Evolutionary conservation across 169 alveolate species (phyloP), one percentile per base, ranked within the genome.

Genomic region (Cryptosporidium felis): DNA sequence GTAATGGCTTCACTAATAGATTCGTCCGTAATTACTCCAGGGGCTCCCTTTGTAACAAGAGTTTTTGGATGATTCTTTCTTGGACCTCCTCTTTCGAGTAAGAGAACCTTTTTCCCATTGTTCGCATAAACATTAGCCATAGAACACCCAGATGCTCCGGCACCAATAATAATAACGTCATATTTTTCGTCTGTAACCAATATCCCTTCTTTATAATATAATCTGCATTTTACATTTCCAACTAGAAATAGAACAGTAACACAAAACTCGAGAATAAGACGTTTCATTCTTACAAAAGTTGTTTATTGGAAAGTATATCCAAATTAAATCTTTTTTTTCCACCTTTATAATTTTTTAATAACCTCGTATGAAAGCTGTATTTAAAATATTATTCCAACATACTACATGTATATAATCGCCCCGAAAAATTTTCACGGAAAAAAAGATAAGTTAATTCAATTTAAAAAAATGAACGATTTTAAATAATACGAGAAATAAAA

Each of bases 91-190:
- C 85, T 74, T 74, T 74, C 85, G 21, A 74, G 41, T 0, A 74
- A 59, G 23, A 74, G 85, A 10, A 74, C 85, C 30, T 74, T 74
- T 53, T 53, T 49, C 8, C 85, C 85, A 32, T 53, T 74, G 1
- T 74, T 74, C 16, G 85, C 85, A 38, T 74, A 74, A 34, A 74
- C 67, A 53, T 53, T 74, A n/a, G 85, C 85, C 85, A 74, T 74
- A 5, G 67, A 49, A 34, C 85, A 74, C 9, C 85, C 85, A 1
- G 85, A 74, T 18, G 58, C 85, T 36, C 85, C 85, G 34, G 85
- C 85, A 8, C 85, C 85, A 16, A 74, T 53, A 49, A 74, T 74
- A 26, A 74, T 74, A 36, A 74, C 85, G 56, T 74, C 85, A 38
- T 74, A 74, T 10, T 74, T 38, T 40, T 74, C 60, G 23, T 74